Base-by-base conservation (phyloP, 1,284 basidiomycete genomes). In the Stereum hirsutum region DNA sequence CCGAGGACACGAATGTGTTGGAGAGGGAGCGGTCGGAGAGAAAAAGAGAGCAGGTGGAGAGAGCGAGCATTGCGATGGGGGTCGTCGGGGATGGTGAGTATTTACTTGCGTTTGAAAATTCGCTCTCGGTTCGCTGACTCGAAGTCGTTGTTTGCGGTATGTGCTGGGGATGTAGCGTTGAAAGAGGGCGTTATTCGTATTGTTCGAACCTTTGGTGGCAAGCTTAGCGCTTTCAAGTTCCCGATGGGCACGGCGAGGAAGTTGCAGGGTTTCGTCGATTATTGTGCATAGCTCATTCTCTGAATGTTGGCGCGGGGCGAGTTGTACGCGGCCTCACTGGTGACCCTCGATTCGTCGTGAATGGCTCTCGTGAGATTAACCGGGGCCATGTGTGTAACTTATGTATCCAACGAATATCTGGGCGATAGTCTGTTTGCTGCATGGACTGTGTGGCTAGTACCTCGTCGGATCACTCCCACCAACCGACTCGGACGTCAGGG, bases 161-260 rank as follows among this genome's bases (percentile, higher is more conserved):
- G 39, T 8, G 35, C 41, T 56, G 39, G 53, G 42, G 19, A 14
- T 23, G 15, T 51, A 90, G 89, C 76, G 1, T 52, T 90, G 51
- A 82, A 81, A 54, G 74, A 76, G 35, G 81, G 81, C 2, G 63
- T 90, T 5, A 72, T 71, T 26, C 67, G 74, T 35, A 78, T 92
- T 36, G 70, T 79, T 40, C 65, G 74, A 51, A 87, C 81, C 30
- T 92, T 91, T 59, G 81, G 82, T 2, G 74, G 80, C 46, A 85
- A 79, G 55, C 62, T 91, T 39, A 58, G 69, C 3, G 86, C 85
- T 14, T 90, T 89, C 69, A 84, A 74, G 55, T 86, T 91, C 54
- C 80, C 88, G 3, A 75, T 78, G 7, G 60, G 66, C 46, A 75
- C 69, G 12, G 82, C 81, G 6, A 65, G 61, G 47, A 79, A 79